Evolutionary conservation across 441 rosid genomes (phyloP).

Genomic region (Isatis lusitanica): DNA sequence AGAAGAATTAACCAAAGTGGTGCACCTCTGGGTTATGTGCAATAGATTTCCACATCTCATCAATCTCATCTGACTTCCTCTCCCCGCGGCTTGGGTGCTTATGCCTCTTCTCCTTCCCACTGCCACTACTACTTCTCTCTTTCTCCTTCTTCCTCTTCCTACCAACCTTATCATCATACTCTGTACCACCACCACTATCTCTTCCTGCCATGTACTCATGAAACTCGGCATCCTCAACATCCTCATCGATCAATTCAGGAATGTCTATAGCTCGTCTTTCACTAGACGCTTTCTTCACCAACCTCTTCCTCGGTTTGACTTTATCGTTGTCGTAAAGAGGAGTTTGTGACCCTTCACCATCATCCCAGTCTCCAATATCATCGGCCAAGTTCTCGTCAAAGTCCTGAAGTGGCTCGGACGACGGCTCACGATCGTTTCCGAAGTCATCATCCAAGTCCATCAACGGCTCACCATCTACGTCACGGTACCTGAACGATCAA

Average conservation of each 20-base stretch:
- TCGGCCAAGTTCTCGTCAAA: slow-evolving; percentile 63
- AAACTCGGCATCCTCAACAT: slow-evolving; percentile 44
- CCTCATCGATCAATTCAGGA: slow-evolving; percentile 65
- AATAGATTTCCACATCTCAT: slow-evolving; percentile 95
- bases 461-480: slow-evolving; percentile 92
- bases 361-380: slow-evolving; percentile 59
- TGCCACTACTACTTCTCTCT: slow-evolving; percentile 38
- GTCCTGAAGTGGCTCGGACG: slow-evolving; percentile 56
- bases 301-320: slow-evolving; percentile 74
- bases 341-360: slow-evolving; percentile 65
- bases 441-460: slow-evolving; percentile 80
- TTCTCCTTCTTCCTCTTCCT: slow-evolving; percentile 62
- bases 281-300: slow-evolving; percentile 69
- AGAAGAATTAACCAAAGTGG: not conserved
- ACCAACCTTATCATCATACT: slow-evolving; percentile 43
- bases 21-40: slow-evolving; percentile 85
- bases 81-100: slow-evolving; percentile 44
- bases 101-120: slow-evolving; percentile 54
- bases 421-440: slow-evolving; percentile 62
- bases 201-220: slow-evolving; percentile 40
- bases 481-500: slow-evolving; percentile 58
- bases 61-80: slow-evolving; percentile 53
- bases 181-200: slow-evolving; percentile 40
- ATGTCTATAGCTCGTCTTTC: slow-evolving; percentile 35
- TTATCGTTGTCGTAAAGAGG: slow-evolving; percentile 69